phyloP scores from a whole-genome alignment of 1,139 yeast species.

The Kodamaea ohmeri region DNA sequence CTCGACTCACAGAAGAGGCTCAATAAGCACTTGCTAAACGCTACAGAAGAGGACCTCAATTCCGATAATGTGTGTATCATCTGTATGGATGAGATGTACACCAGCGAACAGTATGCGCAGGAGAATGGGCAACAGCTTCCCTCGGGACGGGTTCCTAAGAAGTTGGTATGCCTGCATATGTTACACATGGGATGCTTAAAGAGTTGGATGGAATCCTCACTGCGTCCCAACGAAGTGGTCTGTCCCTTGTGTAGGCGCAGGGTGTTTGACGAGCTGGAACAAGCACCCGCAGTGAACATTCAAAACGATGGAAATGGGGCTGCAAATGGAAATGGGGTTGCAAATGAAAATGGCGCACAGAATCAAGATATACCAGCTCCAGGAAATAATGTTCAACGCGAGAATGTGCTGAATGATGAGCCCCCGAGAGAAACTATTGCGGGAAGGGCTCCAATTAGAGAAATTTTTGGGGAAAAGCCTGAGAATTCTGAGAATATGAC shows the following conservation, averaged over 20 bases:
- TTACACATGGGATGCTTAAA: constrained; percentile 87
- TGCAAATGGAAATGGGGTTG: too few species aligned
- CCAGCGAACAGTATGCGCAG: constrained; percentile 31
- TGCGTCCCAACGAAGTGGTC: constrained; percentile 29
- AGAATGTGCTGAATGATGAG: too few species aligned
- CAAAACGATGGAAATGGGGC: neutral
- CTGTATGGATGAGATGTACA: constrained; percentile 79
- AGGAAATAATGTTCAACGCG: too few species aligned
- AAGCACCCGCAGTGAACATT: neutral
- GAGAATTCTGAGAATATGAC: neutral
- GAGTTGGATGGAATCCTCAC: constrained; percentile 91
- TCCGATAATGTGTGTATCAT: constrained; percentile 71
- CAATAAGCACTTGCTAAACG: constrained; percentile 61
- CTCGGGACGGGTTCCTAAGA: constrained; percentile 62
- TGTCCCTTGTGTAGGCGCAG: constrained; percentile 90
- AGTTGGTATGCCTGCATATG: constrained; percentile 79
- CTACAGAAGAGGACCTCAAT: constrained; percentile 59
- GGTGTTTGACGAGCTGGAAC: constrained; percentile 36
- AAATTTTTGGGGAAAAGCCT: neutral
- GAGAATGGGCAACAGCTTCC: constrained; percentile 22
- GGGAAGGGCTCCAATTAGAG: neutral
- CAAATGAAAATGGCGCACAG: too few species aligned
- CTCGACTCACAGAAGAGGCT: constrained; percentile 63
- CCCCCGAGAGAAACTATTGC: too few species aligned
- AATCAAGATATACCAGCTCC: too few species aligned